These are phyloP conservation scores for Zizania latifolia DNA, from an alignment of 176 grass and related monocot genomes.

Conservation along the genomic window DNA sequence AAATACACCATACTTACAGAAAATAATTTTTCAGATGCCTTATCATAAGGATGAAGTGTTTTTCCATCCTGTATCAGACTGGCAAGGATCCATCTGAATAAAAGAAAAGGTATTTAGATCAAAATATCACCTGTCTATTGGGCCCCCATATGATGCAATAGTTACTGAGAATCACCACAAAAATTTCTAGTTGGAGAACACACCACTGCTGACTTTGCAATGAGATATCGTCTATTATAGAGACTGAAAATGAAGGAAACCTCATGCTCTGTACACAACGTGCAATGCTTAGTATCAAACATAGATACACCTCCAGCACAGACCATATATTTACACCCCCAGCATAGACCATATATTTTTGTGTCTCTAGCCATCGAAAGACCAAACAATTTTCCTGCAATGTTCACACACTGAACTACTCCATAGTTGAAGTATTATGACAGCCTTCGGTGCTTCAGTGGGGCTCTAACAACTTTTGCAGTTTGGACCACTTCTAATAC, in stretches of 20 bases:
- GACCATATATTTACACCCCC: too few relatives aligned
- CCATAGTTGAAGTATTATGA: neutral
- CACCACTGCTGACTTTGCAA: constrained; percentile 73
- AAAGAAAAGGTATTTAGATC: constrained; percentile 26
- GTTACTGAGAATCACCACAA: neutral
- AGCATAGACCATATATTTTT: neutral
- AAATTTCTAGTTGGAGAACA: constrained; percentile 34
- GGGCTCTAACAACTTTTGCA: constrained; percentile 8
- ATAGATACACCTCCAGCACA: too few relatives aligned
- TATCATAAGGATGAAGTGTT: constrained; percentile 94
- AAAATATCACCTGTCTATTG: constrained; percentile 21
- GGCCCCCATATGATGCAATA: neutral
- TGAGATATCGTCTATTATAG: constrained; percentile 75
- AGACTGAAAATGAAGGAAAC: constrained; percentile 94
- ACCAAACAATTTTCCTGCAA: neutral
- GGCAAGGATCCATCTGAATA: constrained; percentile 59
- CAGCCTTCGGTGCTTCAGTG: neutral
- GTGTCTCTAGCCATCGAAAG: neutral
- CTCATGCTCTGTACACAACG: constrained; percentile 54
- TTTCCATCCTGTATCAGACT: constrained; percentile 55
- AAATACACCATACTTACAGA: constrained; percentile 64
- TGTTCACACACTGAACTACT: neutral
- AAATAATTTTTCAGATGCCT: constrained; percentile 75
- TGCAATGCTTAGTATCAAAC: constrained; percentile 27
- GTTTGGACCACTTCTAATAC: constrained; percentile 2